phyloP scores from a whole-genome alignment of 2,329 filamentous ascomycete genomes.

The Calonectria leucothoes region DNA sequence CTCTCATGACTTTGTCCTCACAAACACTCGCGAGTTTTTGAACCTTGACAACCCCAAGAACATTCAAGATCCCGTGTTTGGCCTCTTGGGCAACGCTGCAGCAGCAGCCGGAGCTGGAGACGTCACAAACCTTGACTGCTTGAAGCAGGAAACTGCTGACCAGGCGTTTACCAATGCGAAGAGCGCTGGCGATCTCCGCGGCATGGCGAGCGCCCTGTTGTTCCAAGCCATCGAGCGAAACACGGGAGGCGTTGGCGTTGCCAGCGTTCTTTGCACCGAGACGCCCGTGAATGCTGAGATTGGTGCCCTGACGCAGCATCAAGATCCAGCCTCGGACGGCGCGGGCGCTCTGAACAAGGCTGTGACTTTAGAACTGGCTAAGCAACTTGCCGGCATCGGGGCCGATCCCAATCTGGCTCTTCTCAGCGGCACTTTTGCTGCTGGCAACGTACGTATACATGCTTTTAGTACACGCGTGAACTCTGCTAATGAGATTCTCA shows the following conservation, averaged over 20 bases:
- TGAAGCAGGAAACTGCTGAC: conserved; percentile 64
- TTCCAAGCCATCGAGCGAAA: conserved; percentile 67
- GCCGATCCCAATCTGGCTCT: conserved; percentile 72
- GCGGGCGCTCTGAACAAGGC: conserved; percentile 70
- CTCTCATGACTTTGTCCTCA: conserved; percentile 63
- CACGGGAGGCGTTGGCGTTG: conserved; percentile 48
- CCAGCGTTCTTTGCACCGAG: conserved; percentile 60
- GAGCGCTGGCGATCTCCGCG: conserved; percentile 60
- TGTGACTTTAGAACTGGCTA: conserved; percentile 68
- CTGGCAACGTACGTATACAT: conserved; percentile 61
- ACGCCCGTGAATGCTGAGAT: conserved; percentile 74
- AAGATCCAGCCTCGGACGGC: conserved; percentile 72
- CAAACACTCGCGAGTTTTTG: conserved; percentile 56
- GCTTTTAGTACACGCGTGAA: neutral
- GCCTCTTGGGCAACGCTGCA: conserved; percentile 55
- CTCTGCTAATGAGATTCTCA: neutral
- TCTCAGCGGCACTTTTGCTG: conserved; percentile 71
- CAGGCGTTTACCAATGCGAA: conserved; percentile 72
- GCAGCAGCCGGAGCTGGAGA: conserved; percentile 55
- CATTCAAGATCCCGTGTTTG: conserved; percentile 63
- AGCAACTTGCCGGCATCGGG: conserved; percentile 70
- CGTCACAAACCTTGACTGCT: conserved; percentile 55
- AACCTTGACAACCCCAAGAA: conserved; percentile 63
- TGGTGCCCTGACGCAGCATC: conserved; percentile 71
- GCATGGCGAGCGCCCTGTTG: conserved; percentile 65